Percentiles rank a stretch among this genome's conserved stretches.
Conservation (phyloP, 2,329 filamentous ascomycete species). For the Madurella mycetomatis region DNA sequence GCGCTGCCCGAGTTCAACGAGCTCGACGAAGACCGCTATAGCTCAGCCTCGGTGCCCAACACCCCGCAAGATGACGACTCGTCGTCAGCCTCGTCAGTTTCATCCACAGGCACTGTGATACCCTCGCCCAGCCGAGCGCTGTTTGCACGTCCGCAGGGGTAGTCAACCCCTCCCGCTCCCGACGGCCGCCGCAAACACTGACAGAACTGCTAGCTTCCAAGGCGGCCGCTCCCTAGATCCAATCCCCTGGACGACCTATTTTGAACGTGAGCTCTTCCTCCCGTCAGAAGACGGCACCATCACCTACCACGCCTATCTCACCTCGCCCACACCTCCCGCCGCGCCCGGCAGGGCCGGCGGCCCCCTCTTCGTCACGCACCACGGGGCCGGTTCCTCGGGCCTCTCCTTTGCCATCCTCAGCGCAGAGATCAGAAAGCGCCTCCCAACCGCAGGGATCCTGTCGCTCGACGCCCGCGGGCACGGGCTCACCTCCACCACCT, state of each 20-base stretch:
- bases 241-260: constrained; percentile 84
- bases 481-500: constrained; percentile 60
- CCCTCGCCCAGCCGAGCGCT: constrained; percentile 69
- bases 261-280: constrained; percentile 80
- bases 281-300: constrained; percentile 41
- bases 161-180: constrained; percentile 30
- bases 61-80: constrained; percentile 60
- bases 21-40: constrained; percentile 25
- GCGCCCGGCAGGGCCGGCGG: constrained; percentile 46
- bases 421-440: constrained; percentile 67
- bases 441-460: constrained; percentile 78
- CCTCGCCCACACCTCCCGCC: constrained; percentile 54
- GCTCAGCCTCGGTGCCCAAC: constrained; percentile 28
- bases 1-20: constrained; percentile 30
- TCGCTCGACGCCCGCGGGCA: constrained; percentile 84
- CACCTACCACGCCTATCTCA: constrained; percentile 82
- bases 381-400: constrained; percentile 89
- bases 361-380: constrained; percentile 88
- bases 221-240: constrained; percentile 54
- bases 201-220: constrained; percentile 36
- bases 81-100: constrained; percentile 77
- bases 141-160: constrained; percentile 68
- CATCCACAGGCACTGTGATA: constrained; percentile 87
- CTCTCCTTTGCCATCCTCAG: constrained; percentile 84
- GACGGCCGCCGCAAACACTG: constrained; percentile 10